Base-by-base conservation (phyloP, 768 basidiomycete genomes). In the Boletus subcaerulescens region DNA sequence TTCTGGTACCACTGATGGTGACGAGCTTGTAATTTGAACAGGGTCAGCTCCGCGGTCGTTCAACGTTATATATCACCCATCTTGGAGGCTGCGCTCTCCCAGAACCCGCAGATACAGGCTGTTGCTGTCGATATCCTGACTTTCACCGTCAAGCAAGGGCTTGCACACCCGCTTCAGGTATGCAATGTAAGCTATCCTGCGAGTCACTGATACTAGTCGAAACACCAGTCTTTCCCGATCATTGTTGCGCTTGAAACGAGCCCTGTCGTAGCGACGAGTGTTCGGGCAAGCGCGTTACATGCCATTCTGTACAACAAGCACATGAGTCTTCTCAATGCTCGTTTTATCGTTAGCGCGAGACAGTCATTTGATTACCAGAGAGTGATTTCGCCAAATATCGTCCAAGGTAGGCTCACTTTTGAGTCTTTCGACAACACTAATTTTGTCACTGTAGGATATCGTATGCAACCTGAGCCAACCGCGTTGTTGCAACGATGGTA, bases 161-260 rank as follows among this genome's bases (percentile, higher is more conserved):
- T 98, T 48, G 92, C 93, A 6, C 95, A 98, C 72, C 97, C 97
- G 0, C 78, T 99, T 7, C 90, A 92, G 77, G 91, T 89, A 64
- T 50, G 79, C 50, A 6, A 35, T 41, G n/a, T 61, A 31, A 33
- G 44, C 24, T 33, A n/a, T 43, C 17, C 4, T 52, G 29, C n/a
- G 12, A 26, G 32, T 49, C 32, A 5, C 33, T 42, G 48, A 59
- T 55, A 13, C 41, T 35, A 51, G 17, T 32, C n/a, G 32, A 41
- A 24, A 35, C 17, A 7, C 52, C 59, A 95, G 87, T 96, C 92
- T 33, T 87, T 97, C 69, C 94, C 96, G 0, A 82, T 93, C 24
- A 87, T 98, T 52, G 82, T 98, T 10, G 91, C 94, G 7, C 79
- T 98, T n/a, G 96, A 98, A 72, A 97, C 96, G 0, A 89, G 87